Conservation (phyloP, 441 rosid genomes). For the Syzygium syzygioides region DNA sequence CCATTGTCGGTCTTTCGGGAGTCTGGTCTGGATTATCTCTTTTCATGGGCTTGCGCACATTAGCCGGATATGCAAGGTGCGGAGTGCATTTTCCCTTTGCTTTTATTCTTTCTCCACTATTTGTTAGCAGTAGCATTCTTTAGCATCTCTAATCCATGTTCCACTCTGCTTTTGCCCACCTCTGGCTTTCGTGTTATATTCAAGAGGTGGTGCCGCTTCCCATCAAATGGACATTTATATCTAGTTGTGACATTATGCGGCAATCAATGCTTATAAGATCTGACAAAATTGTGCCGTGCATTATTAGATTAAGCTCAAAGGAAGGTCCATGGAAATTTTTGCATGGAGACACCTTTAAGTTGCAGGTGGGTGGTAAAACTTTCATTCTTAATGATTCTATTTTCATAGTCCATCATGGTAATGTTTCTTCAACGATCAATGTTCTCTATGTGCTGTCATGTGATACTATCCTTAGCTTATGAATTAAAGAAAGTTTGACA, state of each 20-base stretch:
- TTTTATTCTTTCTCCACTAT: not conserved
- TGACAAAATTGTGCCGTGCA: not conserved
- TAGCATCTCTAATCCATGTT: not conserved
- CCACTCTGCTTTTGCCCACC: not conserved
- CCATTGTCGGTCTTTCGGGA: conserved; percentile 26
- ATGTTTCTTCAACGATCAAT: not conserved
- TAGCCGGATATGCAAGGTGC: conserved; percentile 32
- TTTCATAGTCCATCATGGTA: not conserved
- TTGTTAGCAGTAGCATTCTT: not conserved
- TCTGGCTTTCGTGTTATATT: not conserved
- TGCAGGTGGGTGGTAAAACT: not conserved
- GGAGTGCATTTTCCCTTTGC: not conserved
- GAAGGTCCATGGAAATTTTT: not conserved
- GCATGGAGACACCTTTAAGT: not conserved
- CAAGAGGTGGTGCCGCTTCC: not conserved
- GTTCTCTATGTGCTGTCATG: not conserved
- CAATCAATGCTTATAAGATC: not conserved
- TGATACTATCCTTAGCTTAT: not conserved
- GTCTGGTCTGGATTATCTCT: conserved; percentile 33
- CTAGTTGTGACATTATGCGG: not conserved
- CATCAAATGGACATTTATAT: not conserved
- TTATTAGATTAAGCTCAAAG: not conserved
- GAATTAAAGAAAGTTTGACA: not conserved
- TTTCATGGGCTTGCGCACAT: conserved; percentile 34
- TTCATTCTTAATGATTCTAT: not conserved